Percentiles rank a stretch among this genome's conserved stretches.
These are phyloP conservation scores for Daldinia loculata DNA, from an alignment of 495 filamentous ascomycete genomes.

Conservation along the genomic window DNA sequence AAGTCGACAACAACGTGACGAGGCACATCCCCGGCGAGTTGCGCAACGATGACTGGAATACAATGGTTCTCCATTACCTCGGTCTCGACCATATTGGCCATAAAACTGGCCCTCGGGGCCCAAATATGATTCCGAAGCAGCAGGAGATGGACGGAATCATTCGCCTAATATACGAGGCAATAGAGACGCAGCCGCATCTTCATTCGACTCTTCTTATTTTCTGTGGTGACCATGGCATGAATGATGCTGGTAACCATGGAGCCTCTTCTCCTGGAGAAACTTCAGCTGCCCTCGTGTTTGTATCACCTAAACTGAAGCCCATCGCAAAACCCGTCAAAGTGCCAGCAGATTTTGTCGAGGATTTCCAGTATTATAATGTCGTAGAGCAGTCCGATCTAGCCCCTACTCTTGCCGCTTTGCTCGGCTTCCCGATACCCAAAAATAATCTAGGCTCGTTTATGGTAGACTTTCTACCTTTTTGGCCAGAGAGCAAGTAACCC, in stretches of 20 bases:
- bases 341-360: conserved; percentile 56
- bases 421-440: conserved; percentile 88
- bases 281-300: conserved; percentile 88
- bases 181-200: conserved; percentile 73
- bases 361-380: conserved; percentile 81
- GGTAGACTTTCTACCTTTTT: conserved; percentile 76
- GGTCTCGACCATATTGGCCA: conserved; percentile 98
- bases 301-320: conserved; percentile 81
- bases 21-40: conserved; percentile 84
- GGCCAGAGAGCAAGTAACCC: conserved; percentile 65
- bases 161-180: conserved; percentile 74
- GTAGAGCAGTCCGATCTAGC: conserved; percentile 94
- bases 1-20: conserved; percentile 98
- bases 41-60: conserved; percentile 83
- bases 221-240: conserved; percentile 98
- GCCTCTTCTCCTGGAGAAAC: conserved; percentile 93
- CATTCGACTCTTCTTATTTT: conserved; percentile 83
- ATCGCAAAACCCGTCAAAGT: conserved; percentile 58
- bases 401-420: conserved; percentile 84
- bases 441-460: conserved; percentile 94
- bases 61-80: conserved; percentile 92
- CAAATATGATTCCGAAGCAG: conserved; percentile 93
- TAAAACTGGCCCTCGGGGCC: conserved; percentile 89
- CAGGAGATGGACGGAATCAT: conserved; percentile 92
- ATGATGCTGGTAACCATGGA: conserved; percentile 96